Evolutionary conservation across 768 basidiomycete species (phyloP), one percentile per base, ranked within the genome.

Genomic region (Trametes meyenii): DNA sequence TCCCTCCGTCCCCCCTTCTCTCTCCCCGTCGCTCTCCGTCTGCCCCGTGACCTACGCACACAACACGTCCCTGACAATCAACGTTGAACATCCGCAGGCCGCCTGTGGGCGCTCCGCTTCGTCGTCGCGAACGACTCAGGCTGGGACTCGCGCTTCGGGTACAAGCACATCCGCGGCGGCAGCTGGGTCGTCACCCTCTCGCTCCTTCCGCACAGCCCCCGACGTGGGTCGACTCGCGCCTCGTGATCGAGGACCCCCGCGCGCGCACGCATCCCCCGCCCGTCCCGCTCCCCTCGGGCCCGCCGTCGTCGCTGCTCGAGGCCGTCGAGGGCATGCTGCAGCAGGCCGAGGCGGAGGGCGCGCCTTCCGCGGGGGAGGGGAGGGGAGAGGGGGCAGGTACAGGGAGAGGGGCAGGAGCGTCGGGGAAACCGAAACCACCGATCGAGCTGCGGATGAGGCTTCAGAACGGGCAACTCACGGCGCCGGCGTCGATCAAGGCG

Each of bases 91-190:
- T 24, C 16, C 46, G 11, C 39, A 86, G 85, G 79, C 50, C 80
- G 87, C 3, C 77, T 87, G 75, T 88, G 85, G 84, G 67, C 72
- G n/a, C 66, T 86, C 19, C 67, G 68, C 3, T 87, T 87, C 66
- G 45, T 71, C 36, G 67, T 75, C 10, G 64, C 53, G 14, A 58
- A 50, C n/a, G n/a, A n/a, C n/a, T n/a, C n/a, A 23, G 35, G 40
- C 1, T 38, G 24, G n/a, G 64, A 65, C 29, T 52, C 17, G 21
- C 16, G 45, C 11, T 5, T 55, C 5, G 38, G 51, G 16, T 38
- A 45, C 26, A 26, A 49, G 29, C n/a, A 42, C 29, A 49, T 50
- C 42, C 39, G 44, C 45, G 62, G 65, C 13, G 69, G 70, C 17
- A 62, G 67, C 17, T 70, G 75, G 85, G 77, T 79, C 40, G 74